Percentiles rank a stretch among this genome's conserved stretches.
Evolutionary conservation across 169 alveolate species (phyloP).

Genomic region (Plasmodium yoelii): DNA sequence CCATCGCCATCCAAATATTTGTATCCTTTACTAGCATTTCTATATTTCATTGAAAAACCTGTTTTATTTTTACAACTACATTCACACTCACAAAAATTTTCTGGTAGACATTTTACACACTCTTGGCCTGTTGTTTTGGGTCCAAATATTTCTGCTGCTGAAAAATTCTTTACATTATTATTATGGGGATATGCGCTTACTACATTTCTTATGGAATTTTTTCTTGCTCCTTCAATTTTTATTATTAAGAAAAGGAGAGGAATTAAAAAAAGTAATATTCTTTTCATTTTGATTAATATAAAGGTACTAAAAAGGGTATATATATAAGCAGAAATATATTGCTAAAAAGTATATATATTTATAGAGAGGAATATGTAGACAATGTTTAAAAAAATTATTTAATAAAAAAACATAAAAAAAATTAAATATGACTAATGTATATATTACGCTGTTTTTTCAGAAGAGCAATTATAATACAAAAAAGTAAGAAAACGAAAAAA

Average conservation of each 20-base stretch:
- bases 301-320: too few relatives aligned
- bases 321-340: too few relatives aligned
- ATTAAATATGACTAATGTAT: background rate
- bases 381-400: background rate
- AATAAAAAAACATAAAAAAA: constrained; percentile 1
- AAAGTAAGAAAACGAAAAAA: too few relatives aligned
- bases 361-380: background rate
- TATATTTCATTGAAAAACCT: constrained; percentile 72
- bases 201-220: constrained; percentile 12
- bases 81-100: constrained; percentile 72
- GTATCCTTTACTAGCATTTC: constrained; percentile 57
- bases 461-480: too few relatives aligned
- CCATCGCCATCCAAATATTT: background rate
- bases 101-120: constrained; percentile 67
- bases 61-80: constrained; percentile 71
- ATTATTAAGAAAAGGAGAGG: constrained; percentile 12
- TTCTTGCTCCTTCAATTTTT: constrained; percentile 15
- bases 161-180: constrained; percentile 7
- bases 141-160: constrained; percentile 49
- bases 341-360: too few relatives aligned
- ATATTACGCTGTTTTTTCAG: too few relatives aligned
- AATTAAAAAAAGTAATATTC: constrained; percentile 2
- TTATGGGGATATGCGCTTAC: constrained; percentile 1
- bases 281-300: constrained; percentile 15
- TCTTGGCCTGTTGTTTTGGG: constrained; percentile 50